Conservation (phyloP, 1,284 basidiomycete genomes). For the Ustilago bromivora region DNA sequence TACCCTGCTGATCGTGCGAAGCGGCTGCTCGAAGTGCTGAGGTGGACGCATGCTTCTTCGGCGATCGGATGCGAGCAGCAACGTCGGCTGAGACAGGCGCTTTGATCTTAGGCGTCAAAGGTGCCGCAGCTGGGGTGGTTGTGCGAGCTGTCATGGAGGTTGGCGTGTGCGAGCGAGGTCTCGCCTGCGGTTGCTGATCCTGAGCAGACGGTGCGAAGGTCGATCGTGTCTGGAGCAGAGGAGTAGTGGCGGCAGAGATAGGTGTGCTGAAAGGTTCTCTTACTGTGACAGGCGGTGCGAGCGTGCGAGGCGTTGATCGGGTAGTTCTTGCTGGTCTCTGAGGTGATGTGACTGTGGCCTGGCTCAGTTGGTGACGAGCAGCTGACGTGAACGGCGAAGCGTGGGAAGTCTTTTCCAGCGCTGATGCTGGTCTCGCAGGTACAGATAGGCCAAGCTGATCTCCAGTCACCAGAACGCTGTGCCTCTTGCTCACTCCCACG, state of each 20-base stretch:
- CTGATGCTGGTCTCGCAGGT: constrained; percentile 24
- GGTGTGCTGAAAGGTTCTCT: constrained; percentile 12
- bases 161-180: constrained; percentile 39
- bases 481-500: background rate
- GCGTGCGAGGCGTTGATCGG: constrained; percentile 22
- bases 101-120: constrained; percentile 41
- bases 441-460: background rate
- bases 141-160: constrained; percentile 28
- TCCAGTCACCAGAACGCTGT: background rate
- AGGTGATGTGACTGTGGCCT: background rate
- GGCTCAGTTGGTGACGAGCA: background rate
- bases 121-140: constrained; percentile 3
- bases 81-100: constrained; percentile 46
- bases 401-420: constrained; percentile 15
- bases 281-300: background rate
- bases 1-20: background rate
- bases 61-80: constrained; percentile 39
- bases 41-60: constrained; percentile 42
- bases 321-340: constrained; percentile 10
- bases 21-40: constrained; percentile 22
- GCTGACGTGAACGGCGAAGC: constrained; percentile 13
- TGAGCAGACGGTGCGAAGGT: constrained; percentile 9
- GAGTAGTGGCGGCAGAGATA: constrained; percentile 17
- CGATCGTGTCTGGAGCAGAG: constrained; percentile 22
- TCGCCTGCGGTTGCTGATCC: constrained; percentile 6